Conservation (phyloP, 257 asterid species). For the Solanum tarijense region DNA sequence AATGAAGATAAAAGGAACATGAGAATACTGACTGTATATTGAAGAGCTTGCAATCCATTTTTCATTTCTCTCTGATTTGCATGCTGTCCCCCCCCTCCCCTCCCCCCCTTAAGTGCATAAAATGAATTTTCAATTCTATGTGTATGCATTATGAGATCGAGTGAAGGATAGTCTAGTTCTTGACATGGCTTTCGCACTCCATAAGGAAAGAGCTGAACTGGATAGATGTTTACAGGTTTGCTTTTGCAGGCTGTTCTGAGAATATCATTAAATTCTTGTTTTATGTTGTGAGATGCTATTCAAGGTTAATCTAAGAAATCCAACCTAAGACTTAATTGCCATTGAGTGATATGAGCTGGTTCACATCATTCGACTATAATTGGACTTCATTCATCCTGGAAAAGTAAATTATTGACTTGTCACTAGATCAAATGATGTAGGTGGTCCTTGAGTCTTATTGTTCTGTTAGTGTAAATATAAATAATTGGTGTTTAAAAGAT, state of each 20-base stretch:
- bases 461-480: neutral
- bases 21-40: neutral
- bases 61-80: neutral
- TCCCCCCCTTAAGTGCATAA: neutral
- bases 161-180: neutral
- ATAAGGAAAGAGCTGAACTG: neutral
- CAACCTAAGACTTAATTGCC: neutral
- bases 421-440: neutral
- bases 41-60: neutral
- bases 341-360: neutral
- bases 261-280: neutral
- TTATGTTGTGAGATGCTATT: neutral
- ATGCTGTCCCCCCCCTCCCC: neutral
- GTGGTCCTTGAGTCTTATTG: neutral
- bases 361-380: neutral
- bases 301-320: neutral
- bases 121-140: neutral
- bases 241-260: neutral
- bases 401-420: neutral
- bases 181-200: neutral
- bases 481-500: neutral
- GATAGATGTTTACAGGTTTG: neutral
- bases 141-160: neutral
- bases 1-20: neutral
- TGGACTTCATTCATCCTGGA: neutral